phyloP scores from a whole-genome alignment of 2,329 filamentous ascomycete species.

The Trichoderma aggressivum region DNA sequence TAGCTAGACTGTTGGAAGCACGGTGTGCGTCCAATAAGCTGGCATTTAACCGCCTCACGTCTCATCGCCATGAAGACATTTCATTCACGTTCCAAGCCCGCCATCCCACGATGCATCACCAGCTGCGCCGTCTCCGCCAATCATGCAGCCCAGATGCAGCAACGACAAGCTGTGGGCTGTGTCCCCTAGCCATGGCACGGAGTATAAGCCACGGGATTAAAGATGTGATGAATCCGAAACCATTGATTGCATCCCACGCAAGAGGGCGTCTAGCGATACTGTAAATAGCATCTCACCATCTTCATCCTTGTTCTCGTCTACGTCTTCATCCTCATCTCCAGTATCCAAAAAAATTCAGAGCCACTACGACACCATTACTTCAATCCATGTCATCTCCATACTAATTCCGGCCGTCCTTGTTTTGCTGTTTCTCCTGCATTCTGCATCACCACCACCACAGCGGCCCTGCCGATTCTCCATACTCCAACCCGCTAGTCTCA shows the following conservation, averaged over 20 bases:
- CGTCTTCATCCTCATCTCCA: neutral
- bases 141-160: neutral
- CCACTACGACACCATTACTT: neutral
- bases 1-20: neutral
- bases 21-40: neutral
- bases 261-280: too few species aligned
- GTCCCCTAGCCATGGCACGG: neutral
- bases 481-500: neutral
- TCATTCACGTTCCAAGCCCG: neutral
- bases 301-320: neutral
- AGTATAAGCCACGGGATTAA: neutral
- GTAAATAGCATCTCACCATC: neutral
- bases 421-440: neutral
- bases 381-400: neutral
- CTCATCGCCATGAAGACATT: neutral
- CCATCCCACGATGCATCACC: neutral
- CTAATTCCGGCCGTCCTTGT: neutral
- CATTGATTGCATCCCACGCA: neutral
- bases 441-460: neutral
- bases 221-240: neutral
- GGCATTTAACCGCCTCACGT: neutral
- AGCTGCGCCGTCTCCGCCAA: neutral
- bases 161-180: neutral
- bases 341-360: neutral
- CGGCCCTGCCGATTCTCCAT: neutral